A percentile compares a stretch with the other conserved stretches of the same genome.
These are phyloP conservation scores for Suillus discolor DNA, from an alignment of 768 basidiomycete genomes.

Conservation along the genomic window DNA sequence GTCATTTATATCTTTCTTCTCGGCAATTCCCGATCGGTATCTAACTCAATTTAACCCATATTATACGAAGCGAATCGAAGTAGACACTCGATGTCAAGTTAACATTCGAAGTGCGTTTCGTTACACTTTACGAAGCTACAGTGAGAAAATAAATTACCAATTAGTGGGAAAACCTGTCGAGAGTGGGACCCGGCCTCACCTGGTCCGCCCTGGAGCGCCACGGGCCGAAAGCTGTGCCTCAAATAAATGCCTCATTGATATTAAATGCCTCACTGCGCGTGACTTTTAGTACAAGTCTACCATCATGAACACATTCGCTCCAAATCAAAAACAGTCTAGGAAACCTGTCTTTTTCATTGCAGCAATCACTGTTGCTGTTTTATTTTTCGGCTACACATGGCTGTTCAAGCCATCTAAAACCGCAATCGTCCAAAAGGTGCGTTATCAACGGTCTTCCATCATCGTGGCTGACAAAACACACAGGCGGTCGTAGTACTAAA, in stretches of 20 bases:
- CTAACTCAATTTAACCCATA: too few relatives aligned
- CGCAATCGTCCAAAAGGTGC: conserved; percentile 26
- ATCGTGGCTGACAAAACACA: not conserved
- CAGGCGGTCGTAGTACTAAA: conserved; percentile 64
- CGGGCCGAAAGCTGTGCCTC: not conserved
- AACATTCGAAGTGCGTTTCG: too few relatives aligned
- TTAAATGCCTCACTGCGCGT: not conserved
- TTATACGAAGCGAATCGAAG: too few relatives aligned
- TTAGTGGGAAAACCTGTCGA: too few relatives aligned
- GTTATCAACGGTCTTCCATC: not conserved
- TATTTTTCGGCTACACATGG: conserved; percentile 25
- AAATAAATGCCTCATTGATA: not conserved
- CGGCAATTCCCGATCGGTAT: too few relatives aligned
- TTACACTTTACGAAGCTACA: too few relatives aligned
- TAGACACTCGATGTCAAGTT: too few relatives aligned
- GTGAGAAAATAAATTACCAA: too few relatives aligned
- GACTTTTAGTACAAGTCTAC: not conserved
- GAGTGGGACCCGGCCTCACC: too few relatives aligned
- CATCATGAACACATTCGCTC: conserved; percentile 23
- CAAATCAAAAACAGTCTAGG: conserved; percentile 22
- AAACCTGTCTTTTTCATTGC: conserved; percentile 19
- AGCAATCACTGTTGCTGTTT: conserved; percentile 12
- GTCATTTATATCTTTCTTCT: too few relatives aligned
- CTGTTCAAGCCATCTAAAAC: conserved; percentile 21
- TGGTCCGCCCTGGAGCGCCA: not conserved